Conservation (phyloP, 257 asterid species). For the Solanum lignicaule region DNA sequence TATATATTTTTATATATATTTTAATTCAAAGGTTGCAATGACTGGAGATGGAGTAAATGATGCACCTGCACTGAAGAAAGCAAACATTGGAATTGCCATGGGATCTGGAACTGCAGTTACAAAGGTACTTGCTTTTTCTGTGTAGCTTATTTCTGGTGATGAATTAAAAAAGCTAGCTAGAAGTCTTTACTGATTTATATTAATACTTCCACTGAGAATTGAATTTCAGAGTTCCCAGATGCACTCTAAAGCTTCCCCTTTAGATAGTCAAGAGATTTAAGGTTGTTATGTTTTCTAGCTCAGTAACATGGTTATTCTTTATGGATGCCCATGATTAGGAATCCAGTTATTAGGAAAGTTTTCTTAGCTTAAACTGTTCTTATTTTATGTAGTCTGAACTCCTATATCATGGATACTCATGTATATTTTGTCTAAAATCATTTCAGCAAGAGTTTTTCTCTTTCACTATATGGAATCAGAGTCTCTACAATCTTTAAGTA, state of each 20-base stretch:
- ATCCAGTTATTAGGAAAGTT: neutral
- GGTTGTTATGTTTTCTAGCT: neutral
- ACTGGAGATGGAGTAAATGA: constrained; percentile 99
- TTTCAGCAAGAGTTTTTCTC: neutral
- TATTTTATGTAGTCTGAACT: neutral
- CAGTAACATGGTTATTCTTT: neutral
- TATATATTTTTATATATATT: neutral
- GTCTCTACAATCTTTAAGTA: neutral
- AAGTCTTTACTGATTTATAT: neutral
- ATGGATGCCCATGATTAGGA: neutral
- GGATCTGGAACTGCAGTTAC: constrained; percentile 99
- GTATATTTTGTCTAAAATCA: neutral
- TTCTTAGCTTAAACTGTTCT: neutral
- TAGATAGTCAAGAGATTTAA: neutral
- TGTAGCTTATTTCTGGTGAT: neutral
- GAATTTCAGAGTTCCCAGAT: neutral
- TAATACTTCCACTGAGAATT: neutral
- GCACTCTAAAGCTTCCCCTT: neutral
- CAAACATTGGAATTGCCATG: constrained; percentile 98
- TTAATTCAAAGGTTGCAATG: constrained; percentile 81
- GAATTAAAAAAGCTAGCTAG: neutral
- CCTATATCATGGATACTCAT: neutral
- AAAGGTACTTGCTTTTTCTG: constrained; percentile 40
- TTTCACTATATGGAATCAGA: neutral
- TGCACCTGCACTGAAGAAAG: constrained; percentile 99